phyloP scores from a whole-genome alignment of 2,329 filamentous ascomycete species.

The Pseudogymnoascus pannorum region DNA sequence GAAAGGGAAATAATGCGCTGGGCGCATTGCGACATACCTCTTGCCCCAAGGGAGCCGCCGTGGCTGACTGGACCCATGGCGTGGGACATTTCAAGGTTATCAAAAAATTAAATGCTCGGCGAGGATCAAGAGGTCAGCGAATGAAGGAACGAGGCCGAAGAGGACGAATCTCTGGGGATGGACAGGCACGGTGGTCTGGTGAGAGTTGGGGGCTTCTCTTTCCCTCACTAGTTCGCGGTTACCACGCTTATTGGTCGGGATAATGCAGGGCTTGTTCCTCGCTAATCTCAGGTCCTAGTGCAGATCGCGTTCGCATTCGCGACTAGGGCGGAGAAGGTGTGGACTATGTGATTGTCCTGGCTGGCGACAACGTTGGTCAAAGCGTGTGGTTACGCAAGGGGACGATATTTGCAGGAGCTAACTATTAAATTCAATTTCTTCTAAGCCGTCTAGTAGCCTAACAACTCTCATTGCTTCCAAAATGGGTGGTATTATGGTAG shows the following conservation, averaged over 20 bases:
- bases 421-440: too few species aligned
- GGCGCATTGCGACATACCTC: neutral
- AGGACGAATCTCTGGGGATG: neutral
- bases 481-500: neutral
- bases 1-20: slow-evolving; percentile 11
- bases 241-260: neutral
- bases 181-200: neutral
- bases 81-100: neutral
- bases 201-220: neutral
- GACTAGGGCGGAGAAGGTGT: too few species aligned
- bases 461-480: neutral
- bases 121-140: neutral
- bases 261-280: neutral
- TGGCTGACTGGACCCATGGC: neutral
- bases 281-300: neutral
- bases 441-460: too few species aligned
- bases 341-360: neutral
- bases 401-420: too few species aligned
- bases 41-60: neutral
- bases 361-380: too few species aligned
- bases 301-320: too few species aligned
- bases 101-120: neutral
- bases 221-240: neutral
- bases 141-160: neutral
- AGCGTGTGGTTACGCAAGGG: too few species aligned